Evolutionary conservation across 202 grass and related monocot species (phyloP).

Genomic region (Carex sylvatica): DNA sequence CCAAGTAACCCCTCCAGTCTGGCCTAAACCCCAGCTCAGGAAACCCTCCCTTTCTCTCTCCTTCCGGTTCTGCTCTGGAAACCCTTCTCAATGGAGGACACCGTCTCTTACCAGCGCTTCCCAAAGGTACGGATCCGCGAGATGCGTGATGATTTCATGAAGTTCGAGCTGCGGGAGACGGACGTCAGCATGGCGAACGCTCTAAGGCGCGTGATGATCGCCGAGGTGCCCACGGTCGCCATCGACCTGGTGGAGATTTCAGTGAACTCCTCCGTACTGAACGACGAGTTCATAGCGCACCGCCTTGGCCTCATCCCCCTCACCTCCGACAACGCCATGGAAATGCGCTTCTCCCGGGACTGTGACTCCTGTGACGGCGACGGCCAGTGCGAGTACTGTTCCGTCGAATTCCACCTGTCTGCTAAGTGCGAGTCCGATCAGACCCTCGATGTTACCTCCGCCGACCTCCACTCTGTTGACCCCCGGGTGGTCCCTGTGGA

Average conservation of each 20-base stretch:
- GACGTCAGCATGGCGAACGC: conserved; percentile 94
- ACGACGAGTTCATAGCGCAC: conserved; percentile 94
- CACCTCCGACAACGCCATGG: conserved; percentile 70
- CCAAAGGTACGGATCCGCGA: conserved; percentile 80
- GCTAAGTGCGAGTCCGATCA: conserved; percentile 68
- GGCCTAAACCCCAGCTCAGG: not conserved
- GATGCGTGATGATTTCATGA: conserved; percentile 69
- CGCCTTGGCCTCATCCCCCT: conserved; percentile 90
- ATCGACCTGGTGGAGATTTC: conserved; percentile 95
- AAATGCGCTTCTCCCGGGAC: conserved; percentile 91
- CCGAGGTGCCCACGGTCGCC: conserved; percentile 87
- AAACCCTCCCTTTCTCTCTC: too few relatives aligned
- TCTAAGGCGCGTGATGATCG: conserved; percentile 90
- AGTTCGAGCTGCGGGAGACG: conserved; percentile 91
- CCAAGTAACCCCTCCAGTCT: too few relatives aligned
- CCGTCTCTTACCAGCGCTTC: conserved; percentile 69
- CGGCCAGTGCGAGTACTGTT: conserved; percentile 80
- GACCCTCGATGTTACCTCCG: conserved; percentile 86
- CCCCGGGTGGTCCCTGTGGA: conserved; percentile 75
- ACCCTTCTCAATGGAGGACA: conserved; percentile 37
- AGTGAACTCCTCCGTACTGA: conserved; percentile 86
- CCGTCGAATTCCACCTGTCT: conserved; percentile 77
- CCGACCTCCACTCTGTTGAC: conserved; percentile 55
- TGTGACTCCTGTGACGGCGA: conserved; percentile 89
- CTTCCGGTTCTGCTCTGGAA: not conserved